Percentiles rank a stretch among this genome's conserved stretches.
Conservation (phyloP, 306 rosid genomes). For the Geum urbanum region DNA sequence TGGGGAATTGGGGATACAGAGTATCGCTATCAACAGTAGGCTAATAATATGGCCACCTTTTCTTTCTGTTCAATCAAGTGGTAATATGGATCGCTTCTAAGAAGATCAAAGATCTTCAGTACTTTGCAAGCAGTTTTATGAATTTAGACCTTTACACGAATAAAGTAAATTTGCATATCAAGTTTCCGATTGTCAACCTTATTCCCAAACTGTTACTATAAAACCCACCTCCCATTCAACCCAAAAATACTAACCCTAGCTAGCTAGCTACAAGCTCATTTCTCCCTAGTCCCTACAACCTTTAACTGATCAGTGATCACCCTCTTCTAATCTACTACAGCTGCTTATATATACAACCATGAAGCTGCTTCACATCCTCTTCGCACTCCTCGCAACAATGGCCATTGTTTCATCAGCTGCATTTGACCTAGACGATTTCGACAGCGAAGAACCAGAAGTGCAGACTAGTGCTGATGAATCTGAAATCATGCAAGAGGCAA, state of each 20-base stretch:
- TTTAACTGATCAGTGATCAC: background rate
- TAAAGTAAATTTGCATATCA: conserved; percentile 26
- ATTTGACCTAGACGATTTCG: background rate
- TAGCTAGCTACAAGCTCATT: background rate
- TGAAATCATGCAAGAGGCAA: background rate
- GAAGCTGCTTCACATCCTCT: conserved; percentile 13
- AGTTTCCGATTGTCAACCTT: conserved; percentile 25
- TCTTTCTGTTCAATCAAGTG: conserved; percentile 33
- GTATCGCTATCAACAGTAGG: background rate
- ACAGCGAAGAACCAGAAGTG: background rate
- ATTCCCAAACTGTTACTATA: conserved; percentile 1
- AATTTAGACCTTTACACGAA: conserved; percentile 23
- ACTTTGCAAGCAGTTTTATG: conserved; percentile 22
- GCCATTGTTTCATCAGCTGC: conserved; percentile 11
- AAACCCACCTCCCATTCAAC: conserved; percentile 7
- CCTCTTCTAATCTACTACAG: background rate
- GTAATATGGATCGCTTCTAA: conserved; percentile 11
- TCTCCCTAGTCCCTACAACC: background rate
- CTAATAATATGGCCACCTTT: conserved; percentile 10
- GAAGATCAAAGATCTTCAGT: conserved; percentile 16
- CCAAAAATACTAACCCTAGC: background rate
- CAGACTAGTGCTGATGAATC: background rate
- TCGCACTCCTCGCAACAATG: background rate
- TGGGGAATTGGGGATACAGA: conserved; percentile 4
- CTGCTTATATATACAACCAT: background rate